These are phyloP conservation scores for Fraxinus greggii DNA, from an alignment of 305 asterid species.

Conservation along the genomic window DNA sequence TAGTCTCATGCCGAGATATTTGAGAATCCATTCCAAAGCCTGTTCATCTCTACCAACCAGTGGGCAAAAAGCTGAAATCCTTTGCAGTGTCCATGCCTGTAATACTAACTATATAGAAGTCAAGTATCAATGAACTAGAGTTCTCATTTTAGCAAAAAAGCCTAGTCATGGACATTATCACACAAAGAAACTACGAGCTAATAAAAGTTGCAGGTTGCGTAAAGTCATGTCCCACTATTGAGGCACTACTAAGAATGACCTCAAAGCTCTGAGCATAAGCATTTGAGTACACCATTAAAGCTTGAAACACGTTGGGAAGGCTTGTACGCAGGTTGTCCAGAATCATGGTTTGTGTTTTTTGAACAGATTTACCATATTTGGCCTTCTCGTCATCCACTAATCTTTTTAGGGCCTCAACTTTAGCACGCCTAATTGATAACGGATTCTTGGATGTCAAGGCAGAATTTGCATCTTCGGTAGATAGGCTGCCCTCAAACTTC, in stretches of 20 bases:
- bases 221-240: constrained; percentile 33
- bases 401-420: constrained; percentile 51
- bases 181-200: background rate
- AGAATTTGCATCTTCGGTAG: constrained; percentile 39
- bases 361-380: constrained; percentile 40
- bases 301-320: constrained; percentile 67
- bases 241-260: constrained; percentile 32
- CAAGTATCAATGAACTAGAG: background rate
- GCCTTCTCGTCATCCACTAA: constrained; percentile 53
- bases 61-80: background rate
- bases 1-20: background rate
- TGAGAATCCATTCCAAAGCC: background rate
- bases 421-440: constrained; percentile 50
- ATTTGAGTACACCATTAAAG: constrained; percentile 47
- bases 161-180: background rate
- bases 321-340: constrained; percentile 58
- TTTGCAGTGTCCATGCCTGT: background rate
- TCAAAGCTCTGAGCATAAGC: constrained; percentile 55
- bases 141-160: background rate
- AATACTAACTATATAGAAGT: background rate
- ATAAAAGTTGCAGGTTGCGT: constrained; percentile 20
- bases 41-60: background rate
- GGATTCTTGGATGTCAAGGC: constrained; percentile 54
- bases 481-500: constrained; percentile 43
- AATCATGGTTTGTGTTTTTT: constrained; percentile 51